Percentiles rank a stretch among this genome's conserved stretches.
These are phyloP conservation scores for Aquilaria agallochum DNA, from an alignment of 441 rosid genomes.

Conservation along the genomic window DNA sequence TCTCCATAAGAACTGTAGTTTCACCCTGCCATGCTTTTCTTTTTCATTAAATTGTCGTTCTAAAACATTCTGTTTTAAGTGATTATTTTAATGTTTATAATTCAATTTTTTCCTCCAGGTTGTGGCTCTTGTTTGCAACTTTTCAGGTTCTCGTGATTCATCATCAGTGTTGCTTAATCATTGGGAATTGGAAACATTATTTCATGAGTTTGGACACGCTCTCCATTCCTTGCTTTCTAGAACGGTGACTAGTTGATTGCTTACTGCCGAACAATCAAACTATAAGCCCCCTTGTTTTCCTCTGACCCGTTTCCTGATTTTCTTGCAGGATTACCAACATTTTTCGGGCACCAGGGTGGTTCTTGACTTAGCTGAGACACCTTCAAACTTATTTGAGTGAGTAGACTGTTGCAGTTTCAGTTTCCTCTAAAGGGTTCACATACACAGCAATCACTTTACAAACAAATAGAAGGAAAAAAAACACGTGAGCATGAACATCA, in stretches of 20 bases:
- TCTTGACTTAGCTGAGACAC: constrained; percentile 94
- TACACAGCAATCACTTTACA: background rate
- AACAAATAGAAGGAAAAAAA: background rate
- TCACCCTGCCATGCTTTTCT: background rate
- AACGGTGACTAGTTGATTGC: constrained; percentile 53
- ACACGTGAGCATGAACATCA: background rate
- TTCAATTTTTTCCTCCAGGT: constrained; percentile 45
- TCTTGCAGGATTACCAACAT: constrained; percentile 88
- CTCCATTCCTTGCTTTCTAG: constrained; percentile 91
- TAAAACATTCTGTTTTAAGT: background rate
- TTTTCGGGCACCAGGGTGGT: constrained; percentile 93
- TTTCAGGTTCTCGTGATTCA: constrained; percentile 47
- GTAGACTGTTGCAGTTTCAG: constrained; percentile 26
- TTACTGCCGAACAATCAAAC: constrained; percentile 2
- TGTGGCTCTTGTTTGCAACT: constrained; percentile 92
- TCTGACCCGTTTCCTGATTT: constrained; percentile 12
- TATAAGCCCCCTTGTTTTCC: constrained; percentile 1
- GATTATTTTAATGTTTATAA: background rate
- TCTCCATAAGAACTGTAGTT: background rate
- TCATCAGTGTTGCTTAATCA: constrained; percentile 76
- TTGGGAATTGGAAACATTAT: constrained; percentile 84
- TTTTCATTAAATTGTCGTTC: background rate
- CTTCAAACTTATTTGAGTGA: constrained; percentile 97
- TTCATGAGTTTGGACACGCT: constrained; percentile 98
- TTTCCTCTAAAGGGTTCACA: constrained; percentile 1